Percentiles rank a stretch among this genome's conserved stretches.
Evolutionary conservation across 257 asterid genomes (phyloP).

Genomic region (Rauvolfia tetraphylla): DNA sequence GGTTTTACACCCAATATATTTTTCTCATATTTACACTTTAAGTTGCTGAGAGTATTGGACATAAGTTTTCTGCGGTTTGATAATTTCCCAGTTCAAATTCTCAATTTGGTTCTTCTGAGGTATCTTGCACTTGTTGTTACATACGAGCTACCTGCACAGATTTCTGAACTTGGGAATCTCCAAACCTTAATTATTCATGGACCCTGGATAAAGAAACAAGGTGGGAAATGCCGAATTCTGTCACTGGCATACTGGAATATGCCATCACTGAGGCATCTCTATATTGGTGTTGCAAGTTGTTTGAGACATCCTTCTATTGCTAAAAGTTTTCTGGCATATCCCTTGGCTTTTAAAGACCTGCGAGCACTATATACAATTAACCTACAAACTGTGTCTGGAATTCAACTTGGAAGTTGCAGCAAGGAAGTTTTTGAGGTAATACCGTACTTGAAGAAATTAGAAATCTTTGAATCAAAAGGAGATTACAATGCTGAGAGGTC

Average conservation of each 20-base stretch:
- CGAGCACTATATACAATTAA: slow-evolving; percentile 24
- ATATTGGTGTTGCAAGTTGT: slow-evolving; percentile 21
- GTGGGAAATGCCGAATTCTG: slow-evolving; percentile 11
- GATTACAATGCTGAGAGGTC: not conserved
- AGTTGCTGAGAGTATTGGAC: slow-evolving; percentile 36
- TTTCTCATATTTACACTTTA: slow-evolving; percentile 14
- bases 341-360: slow-evolving; percentile 2
- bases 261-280: slow-evolving; percentile 29
- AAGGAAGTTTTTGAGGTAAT: slow-evolving; percentile 9
- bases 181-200: slow-evolving; percentile 24
- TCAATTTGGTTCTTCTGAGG: slow-evolving; percentile 24
- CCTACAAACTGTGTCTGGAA: not conserved
- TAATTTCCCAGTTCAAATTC: slow-evolving; percentile 27
- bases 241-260: slow-evolving; percentile 23
- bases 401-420: slow-evolving; percentile 21
- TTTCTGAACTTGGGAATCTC: slow-evolving; percentile 19
- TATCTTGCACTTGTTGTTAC: slow-evolving; percentile 27
- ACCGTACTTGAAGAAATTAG: slow-evolving; percentile 33
- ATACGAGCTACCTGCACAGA: slow-evolving; percentile 10
- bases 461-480: slow-evolving; percentile 20
- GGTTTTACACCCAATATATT: not conserved
- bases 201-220: not conserved
- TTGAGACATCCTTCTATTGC: slow-evolving; percentile 7
- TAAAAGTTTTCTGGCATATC: not conserved
- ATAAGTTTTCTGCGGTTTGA: slow-evolving; percentile 19